A percentile compares a stretch with the other conserved stretches of the same genome.
These are phyloP conservation scores for Cyberlindnera lachancei DNA, from an alignment of 805 yeast genomes.

Conservation along the genomic window DNA sequence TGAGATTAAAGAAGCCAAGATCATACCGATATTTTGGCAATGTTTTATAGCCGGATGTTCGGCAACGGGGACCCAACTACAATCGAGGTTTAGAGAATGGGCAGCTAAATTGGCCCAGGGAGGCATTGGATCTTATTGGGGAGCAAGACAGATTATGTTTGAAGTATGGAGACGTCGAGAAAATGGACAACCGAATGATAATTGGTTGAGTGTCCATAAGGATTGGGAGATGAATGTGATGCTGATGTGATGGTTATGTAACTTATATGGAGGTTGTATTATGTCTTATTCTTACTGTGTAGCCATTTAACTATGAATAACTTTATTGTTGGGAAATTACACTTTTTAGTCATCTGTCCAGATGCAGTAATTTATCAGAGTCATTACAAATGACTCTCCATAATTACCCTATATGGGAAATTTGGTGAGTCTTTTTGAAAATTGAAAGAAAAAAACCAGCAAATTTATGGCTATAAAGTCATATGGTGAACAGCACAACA, in stretches of 20 bases:
- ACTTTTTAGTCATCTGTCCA: too few relatives aligned
- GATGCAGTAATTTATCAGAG: too few relatives aligned
- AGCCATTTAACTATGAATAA: too few relatives aligned
- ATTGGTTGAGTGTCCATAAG: slow-evolving; percentile 71
- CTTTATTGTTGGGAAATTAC: too few relatives aligned
- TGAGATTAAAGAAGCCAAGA: slow-evolving; percentile 39
- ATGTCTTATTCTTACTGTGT: too few relatives aligned
- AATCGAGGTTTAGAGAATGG: slow-evolving; percentile 67
- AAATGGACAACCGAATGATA: slow-evolving; percentile 47
- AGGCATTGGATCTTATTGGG: slow-evolving; percentile 78
- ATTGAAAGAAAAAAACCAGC: too few relatives aligned
- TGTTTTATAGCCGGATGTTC: slow-evolving; percentile 87
- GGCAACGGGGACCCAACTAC: slow-evolving; percentile 49
- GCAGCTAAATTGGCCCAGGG: slow-evolving; percentile 36
- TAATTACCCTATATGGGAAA: too few relatives aligned
- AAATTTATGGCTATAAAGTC: too few relatives aligned
- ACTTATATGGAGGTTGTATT: too few relatives aligned
- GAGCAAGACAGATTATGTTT: slow-evolving; percentile 74
- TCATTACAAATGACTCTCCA: too few relatives aligned
- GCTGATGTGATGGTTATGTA: slow-evolving; percentile 31
- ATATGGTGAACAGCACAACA: too few relatives aligned
- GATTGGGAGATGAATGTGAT: slow-evolving; percentile 85
- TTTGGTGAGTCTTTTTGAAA: too few relatives aligned
- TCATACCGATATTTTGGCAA: slow-evolving; percentile 80
- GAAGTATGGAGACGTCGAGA: slow-evolving; percentile 80